Evolutionary conservation across 2,329 filamentous ascomycete species (phyloP).

Genomic region (Coleophoma crateriformis): DNA sequence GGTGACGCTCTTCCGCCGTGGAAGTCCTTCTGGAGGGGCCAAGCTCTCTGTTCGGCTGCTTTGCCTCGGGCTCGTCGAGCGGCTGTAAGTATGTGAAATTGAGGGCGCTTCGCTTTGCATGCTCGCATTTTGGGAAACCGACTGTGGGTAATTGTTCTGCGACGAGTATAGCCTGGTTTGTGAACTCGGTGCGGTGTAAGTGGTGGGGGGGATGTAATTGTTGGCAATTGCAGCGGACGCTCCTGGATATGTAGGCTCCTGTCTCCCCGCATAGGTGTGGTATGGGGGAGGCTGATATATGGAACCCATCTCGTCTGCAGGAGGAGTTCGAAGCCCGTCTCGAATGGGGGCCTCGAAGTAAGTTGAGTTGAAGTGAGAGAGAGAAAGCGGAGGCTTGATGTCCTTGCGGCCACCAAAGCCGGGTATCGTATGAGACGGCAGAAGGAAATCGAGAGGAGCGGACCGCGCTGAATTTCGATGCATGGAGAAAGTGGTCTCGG

Average conservation of each 20-base stretch:
- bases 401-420: slow-evolving; percentile 18
- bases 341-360: slow-evolving; percentile 21
- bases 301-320: slow-evolving; percentile 47
- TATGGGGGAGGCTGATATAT: slow-evolving; percentile 39
- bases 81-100: slow-evolving; percentile 7
- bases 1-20: slow-evolving; percentile 14
- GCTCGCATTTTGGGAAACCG: slow-evolving; percentile 7
- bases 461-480: slow-evolving; percentile 24
- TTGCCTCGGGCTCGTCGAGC: slow-evolving; percentile 13
- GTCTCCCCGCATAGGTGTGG: slow-evolving; percentile 38
- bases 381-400: slow-evolving; percentile 3
- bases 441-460: slow-evolving; percentile 22
- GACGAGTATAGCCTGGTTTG: slow-evolving; percentile 12
- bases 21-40: slow-evolving; percentile 10
- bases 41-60: slow-evolving; percentile 10
- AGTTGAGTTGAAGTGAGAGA: slow-evolving; percentile 10
- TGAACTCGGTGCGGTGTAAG: slow-evolving; percentile 4
- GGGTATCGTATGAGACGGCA: slow-evolving; percentile 13
- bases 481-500: slow-evolving; percentile 17
- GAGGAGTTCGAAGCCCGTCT: slow-evolving; percentile 43
- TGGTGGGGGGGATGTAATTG: slow-evolving; percentile 5
- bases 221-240: slow-evolving; percentile 4
- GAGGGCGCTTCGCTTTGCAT: slow-evolving; percentile 21
- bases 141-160: slow-evolving; percentile 7
- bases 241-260: slow-evolving; percentile 27